A percentile compares a stretch with the other conserved stretches of the same genome.
These are phyloP conservation scores for Naganishia albida DNA, from an alignment of 1,284 basidiomycete genomes.

Conservation along the genomic window DNA sequence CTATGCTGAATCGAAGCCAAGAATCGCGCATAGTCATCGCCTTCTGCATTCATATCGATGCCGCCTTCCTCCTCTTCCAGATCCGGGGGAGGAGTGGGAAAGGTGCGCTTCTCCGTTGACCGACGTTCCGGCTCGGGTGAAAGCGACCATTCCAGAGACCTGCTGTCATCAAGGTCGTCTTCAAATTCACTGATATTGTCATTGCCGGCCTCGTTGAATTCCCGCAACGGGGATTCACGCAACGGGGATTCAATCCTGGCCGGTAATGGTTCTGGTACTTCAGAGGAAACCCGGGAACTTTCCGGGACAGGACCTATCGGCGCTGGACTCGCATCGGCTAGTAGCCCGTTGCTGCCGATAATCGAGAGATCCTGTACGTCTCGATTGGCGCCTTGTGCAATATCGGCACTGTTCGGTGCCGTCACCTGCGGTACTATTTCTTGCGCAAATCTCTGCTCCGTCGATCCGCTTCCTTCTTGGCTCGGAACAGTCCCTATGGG, in stretches of 20 bases:
- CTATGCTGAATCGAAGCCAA: constrained; percentile 84
- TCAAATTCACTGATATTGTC: constrained; percentile 32
- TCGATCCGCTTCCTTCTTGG: too few relatives aligned
- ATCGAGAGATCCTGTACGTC: not conserved
- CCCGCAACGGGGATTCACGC: constrained; percentile 12
- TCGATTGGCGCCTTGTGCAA: too few relatives aligned
- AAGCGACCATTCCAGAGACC: constrained; percentile 49
- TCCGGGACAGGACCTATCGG: not conserved
- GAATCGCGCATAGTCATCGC: constrained; percentile 87
- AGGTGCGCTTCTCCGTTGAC: constrained; percentile 31
- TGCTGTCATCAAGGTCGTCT: constrained; percentile 41
- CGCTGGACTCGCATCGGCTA: not conserved
- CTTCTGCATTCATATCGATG: constrained; percentile 78
- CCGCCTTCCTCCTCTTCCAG: constrained; percentile 57
- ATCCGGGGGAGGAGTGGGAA: constrained; percentile 31
- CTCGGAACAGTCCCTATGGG: too few relatives aligned
- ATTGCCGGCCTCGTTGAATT: constrained; percentile 30
- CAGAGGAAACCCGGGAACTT: too few relatives aligned
- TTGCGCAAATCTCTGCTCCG: too few relatives aligned
- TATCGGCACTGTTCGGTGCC: too few relatives aligned
- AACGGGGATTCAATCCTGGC: too few relatives aligned
- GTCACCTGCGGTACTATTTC: too few relatives aligned
- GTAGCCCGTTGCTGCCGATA: constrained; percentile 6
- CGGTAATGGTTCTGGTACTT: too few relatives aligned
- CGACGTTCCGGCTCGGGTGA: constrained; percentile 44